A percentile compares a stretch with the other conserved stretches of the same genome.
These are phyloP conservation scores for Epithemia pelagica DNA, from an alignment of 108 stramenopile species.

Conservation along the genomic window DNA sequence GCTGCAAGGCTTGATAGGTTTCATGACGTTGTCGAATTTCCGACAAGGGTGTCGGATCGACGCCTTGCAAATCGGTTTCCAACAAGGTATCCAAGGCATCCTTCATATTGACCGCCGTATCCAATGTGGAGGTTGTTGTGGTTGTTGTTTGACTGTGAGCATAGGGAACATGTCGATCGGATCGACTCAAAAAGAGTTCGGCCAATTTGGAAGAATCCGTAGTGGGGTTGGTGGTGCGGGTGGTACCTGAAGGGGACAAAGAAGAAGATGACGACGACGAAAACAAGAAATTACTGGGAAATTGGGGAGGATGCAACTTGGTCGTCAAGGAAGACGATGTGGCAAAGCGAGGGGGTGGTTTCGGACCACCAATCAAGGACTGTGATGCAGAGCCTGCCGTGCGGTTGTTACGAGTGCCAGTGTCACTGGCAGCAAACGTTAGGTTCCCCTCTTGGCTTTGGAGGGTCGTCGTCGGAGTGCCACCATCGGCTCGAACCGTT, in stretches of 20 bases:
- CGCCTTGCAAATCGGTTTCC: neutral
- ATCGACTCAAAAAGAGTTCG: conserved; percentile 38
- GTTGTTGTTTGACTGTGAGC: neutral
- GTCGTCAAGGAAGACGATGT: neutral
- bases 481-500: neutral
- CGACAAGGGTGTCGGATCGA: conserved; percentile 15
- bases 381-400: no score
- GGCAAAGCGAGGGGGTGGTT: neutral
- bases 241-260: neutral
- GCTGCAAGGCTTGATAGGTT: neutral
- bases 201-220: conserved; percentile 20
- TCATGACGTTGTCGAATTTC: conserved; percentile 10
- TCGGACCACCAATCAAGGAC: neutral
- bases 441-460: neutral
- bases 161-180: conserved; percentile 30
- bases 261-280: conserved; percentile 5
- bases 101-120: conserved; percentile 10
- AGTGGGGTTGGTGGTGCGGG: neutral
- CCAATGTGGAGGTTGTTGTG: conserved; percentile 18
- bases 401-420: neutral
- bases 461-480: neutral
- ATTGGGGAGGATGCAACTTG: neutral
- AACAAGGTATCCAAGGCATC: conserved; percentile 2
- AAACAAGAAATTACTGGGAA: neutral
- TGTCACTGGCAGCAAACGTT: neutral